Evolutionary conservation across 2,329 filamentous ascomycete species (phyloP).

Genomic region (Sclerotinia glacialis): DNA sequence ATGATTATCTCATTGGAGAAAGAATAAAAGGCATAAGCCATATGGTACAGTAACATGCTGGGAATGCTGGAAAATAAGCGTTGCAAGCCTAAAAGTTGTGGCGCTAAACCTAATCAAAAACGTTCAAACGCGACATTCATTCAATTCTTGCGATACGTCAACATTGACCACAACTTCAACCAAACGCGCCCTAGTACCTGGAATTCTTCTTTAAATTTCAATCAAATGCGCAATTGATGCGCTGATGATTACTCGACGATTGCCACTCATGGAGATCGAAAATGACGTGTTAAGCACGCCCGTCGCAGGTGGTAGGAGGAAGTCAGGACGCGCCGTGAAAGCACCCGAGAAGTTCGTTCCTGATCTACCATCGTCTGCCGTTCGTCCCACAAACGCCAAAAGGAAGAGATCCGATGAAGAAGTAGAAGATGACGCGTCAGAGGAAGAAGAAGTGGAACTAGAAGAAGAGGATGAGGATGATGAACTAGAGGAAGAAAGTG

Average conservation of each 20-base stretch:
- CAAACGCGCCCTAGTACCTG: background rate
- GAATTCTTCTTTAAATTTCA: background rate
- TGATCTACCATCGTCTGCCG: conserved; percentile 43
- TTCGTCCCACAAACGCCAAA: conserved; percentile 48
- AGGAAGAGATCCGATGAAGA: conserved; percentile 53
- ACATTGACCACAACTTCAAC: conserved; percentile 13
- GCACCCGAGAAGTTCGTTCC: conserved; percentile 59
- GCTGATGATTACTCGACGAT: conserved; percentile 45
- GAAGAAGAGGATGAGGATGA: conserved; percentile 44
- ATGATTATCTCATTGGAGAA: conserved; percentile 1
- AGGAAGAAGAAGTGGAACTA: conserved; percentile 49
- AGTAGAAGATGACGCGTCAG: conserved; percentile 49
- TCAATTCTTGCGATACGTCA: conserved; percentile 11
- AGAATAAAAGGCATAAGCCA: background rate
- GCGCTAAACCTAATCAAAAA: conserved; percentile 21
- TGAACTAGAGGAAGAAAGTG: conserved; percentile 45
- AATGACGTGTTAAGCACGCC: conserved; percentile 55
- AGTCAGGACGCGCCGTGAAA: conserved; percentile 66
- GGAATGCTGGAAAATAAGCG: background rate
- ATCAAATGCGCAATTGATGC: conserved; percentile 28
- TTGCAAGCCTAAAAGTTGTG: conserved; percentile 8
- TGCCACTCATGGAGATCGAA: conserved; percentile 52
- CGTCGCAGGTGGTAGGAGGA: conserved; percentile 54
- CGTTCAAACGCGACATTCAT: conserved; percentile 20
- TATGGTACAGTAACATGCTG: conserved; percentile 1